Evolutionary conservation across 2,329 filamentous ascomycete genomes (phyloP).

Genomic region (Pestalotiopsis sp.): DNA sequence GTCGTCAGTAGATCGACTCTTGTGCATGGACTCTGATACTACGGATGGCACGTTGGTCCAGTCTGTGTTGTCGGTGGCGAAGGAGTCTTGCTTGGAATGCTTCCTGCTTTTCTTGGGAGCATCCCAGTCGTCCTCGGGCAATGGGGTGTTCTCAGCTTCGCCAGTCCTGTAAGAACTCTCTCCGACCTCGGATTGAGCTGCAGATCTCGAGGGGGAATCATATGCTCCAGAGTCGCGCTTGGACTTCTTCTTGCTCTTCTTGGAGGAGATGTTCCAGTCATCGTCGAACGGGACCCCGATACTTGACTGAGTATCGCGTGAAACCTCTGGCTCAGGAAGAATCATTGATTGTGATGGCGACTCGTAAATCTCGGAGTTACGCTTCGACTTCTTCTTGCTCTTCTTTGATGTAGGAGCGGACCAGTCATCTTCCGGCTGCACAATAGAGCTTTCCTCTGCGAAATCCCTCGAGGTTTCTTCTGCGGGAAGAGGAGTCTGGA

Average conservation of each 20-base stretch:
- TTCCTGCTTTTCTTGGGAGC: constrained; percentile 35
- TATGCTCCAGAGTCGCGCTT: constrained; percentile 29
- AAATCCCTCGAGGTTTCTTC: constrained; percentile 30
- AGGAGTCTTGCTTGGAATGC: constrained; percentile 11
- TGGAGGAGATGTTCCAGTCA: constrained; percentile 24
- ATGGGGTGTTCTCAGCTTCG: constrained; percentile 29
- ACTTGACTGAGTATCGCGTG: background rate
- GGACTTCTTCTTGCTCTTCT: constrained; percentile 35
- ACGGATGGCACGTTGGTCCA: constrained; percentile 10
- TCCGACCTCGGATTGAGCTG: constrained; percentile 27
- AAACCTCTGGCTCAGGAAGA: background rate
- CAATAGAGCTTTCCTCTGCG: constrained; percentile 7
- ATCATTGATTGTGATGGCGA: constrained; percentile 14
- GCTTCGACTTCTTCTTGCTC: constrained; percentile 47
- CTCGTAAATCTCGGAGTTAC: constrained; percentile 26
- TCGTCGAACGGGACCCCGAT: constrained; percentile 14
- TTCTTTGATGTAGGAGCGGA: constrained; percentile 35
- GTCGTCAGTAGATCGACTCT: constrained; percentile 12
- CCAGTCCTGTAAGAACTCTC: constrained; percentile 43
- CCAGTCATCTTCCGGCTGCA: constrained; percentile 21
- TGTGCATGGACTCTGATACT: background rate
- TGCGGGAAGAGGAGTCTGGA: constrained; percentile 27
- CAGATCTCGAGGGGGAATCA: constrained; percentile 31
- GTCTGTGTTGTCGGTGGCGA: constrained; percentile 12
- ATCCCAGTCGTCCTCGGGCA: constrained; percentile 39